A percentile compares a stretch with the other conserved stretches of the same genome.
phyloP scores from a whole-genome alignment of 2,329 filamentous ascomycete genomes.

The Trichocomaceae sp. region DNA sequence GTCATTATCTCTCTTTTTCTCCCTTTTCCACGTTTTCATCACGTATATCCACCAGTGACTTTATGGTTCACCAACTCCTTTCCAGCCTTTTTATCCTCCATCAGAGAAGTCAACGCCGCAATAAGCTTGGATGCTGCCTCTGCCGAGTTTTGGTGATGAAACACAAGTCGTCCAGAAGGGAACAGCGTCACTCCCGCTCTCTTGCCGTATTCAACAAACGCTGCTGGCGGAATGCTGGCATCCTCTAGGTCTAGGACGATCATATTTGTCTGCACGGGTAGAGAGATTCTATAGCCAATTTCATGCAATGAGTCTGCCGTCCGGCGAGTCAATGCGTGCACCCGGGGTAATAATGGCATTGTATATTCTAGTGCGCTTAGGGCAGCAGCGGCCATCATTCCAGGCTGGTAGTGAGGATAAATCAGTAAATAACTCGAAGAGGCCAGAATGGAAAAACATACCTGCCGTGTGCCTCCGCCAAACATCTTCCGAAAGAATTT shows the following conservation, averaged over 20 bases:
- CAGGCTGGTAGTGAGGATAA: conserved; percentile 16
- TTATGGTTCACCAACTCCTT: conserved; percentile 15
- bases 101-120: conserved; percentile 18
- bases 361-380: conserved; percentile 19
- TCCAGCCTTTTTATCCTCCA: conserved; percentile 18
- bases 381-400: conserved; percentile 26
- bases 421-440: background rate
- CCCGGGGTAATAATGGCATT: conserved; percentile 19
- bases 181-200: conserved; percentile 19
- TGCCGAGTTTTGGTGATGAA: conserved; percentile 23
- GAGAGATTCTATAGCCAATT: conserved; percentile 19
- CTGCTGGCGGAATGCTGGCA: conserved; percentile 16
- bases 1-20: background rate
- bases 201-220: conserved; percentile 19
- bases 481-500: conserved; percentile 27
- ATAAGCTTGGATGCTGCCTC: conserved; percentile 18
- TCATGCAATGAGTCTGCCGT: conserved; percentile 18
- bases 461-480: conserved; percentile 29
- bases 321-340: conserved; percentile 19
- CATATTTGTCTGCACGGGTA: conserved; percentile 25
- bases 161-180: conserved; percentile 20
- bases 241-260: conserved; percentile 21
- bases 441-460: conserved; percentile 4
- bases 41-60: conserved; percentile 16
- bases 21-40: background rate